Conservation (phyloP, 1,139 yeast species). For the Suhomyces wounanorum region DNA sequence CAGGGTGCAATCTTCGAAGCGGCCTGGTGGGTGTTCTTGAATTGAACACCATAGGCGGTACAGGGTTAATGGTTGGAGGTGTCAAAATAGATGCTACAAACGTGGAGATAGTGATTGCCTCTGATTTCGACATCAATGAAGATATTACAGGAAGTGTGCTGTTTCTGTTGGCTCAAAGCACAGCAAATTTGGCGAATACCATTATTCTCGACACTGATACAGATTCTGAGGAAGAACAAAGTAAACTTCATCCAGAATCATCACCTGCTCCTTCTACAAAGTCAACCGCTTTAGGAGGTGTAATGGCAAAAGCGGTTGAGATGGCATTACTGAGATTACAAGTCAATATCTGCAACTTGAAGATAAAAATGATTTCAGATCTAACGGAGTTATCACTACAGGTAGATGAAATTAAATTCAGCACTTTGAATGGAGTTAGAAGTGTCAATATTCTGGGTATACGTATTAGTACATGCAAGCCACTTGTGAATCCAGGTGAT, state of each 20-base stretch:
- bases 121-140: conserved; percentile 36
- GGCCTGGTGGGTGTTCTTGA: conserved; percentile 63
- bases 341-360: conserved; percentile 46
- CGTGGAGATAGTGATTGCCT: conserved; percentile 58
- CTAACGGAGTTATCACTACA: conserved; percentile 45
- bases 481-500: conserved; percentile 39
- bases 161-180: conserved; percentile 59
- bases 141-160: conserved; percentile 37
- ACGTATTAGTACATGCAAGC: conserved; percentile 37
- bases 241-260: background rate
- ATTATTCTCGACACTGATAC: conserved; percentile 39
- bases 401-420: conserved; percentile 42
- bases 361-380: conserved; percentile 54
- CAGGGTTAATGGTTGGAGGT: conserved; percentile 54
- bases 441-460: conserved; percentile 42
- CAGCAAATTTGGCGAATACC: conserved; percentile 64
- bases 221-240: conserved; percentile 15
- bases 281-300: conserved; percentile 49
- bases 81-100: conserved; percentile 62
- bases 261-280: conserved; percentile 18
- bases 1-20: conserved; percentile 64
- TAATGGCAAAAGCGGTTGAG: conserved; percentile 67
- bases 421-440: conserved; percentile 51
- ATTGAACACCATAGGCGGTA: conserved; percentile 31
- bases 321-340: conserved; percentile 66